Percentiles rank a stretch among this genome's conserved stretches.
phyloP scores from a whole-genome alignment of 805 yeast genomes.

The Saccharomyces eubayanus region DNA sequence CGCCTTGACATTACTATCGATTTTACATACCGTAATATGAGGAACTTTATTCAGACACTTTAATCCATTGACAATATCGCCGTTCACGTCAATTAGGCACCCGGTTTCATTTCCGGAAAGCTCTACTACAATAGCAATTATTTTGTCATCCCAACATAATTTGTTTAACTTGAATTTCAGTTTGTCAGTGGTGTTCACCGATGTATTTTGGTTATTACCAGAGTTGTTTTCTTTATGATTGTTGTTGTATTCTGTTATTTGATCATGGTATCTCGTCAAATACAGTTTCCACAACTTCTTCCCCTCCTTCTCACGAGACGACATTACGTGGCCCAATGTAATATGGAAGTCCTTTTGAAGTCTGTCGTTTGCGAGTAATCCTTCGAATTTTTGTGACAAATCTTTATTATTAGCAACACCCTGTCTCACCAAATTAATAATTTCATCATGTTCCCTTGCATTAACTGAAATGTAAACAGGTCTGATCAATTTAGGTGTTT shows the following conservation, averaged over 20 bases:
- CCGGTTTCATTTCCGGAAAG: constrained; percentile 1
- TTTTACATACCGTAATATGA: constrained; percentile 72
- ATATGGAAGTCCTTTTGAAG: constrained; percentile 56
- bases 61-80: constrained; percentile 13
- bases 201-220: background rate
- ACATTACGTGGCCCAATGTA: constrained; percentile 56
- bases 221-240: background rate
- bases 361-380: constrained; percentile 20
- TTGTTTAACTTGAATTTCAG: constrained; percentile 37
- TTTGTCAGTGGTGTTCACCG: constrained; percentile 15
- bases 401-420: background rate
- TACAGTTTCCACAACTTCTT: constrained; percentile 26
- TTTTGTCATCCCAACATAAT: constrained; percentile 42
- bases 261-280: constrained; percentile 12
- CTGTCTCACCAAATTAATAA: constrained; percentile 7
- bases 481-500: constrained; percentile 11
- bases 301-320: constrained; percentile 27
- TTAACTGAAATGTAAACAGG: constrained; percentile 43
- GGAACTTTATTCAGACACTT: constrained; percentile 38
- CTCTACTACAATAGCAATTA: constrained; percentile 47
- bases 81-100: constrained; percentile 9
- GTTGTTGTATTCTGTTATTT: background rate
- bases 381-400: background rate
- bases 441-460: constrained; percentile 20
- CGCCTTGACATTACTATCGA: constrained; percentile 38